Conservation (phyloP, 345 rosid species). For the Conringia planisiliqua region DNA sequence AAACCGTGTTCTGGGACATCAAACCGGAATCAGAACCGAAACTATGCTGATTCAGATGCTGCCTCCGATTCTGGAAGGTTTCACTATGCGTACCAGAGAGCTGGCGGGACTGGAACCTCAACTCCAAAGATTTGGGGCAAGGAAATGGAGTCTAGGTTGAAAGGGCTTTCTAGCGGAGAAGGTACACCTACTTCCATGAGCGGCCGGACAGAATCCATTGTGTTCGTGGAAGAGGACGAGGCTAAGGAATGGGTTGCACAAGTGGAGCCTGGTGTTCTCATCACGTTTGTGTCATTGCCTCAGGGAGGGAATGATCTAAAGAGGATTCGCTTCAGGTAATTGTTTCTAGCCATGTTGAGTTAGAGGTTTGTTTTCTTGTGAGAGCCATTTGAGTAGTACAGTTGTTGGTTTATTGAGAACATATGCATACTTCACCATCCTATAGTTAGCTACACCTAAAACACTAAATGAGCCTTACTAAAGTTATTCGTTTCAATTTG, state of each 20-base stretch:
- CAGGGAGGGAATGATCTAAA: constrained; percentile 88
- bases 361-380: not conserved
- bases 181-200: constrained; percentile 78
- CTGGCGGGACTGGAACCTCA: constrained; percentile 60
- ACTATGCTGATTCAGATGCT: constrained; percentile 55
- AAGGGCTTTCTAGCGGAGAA: constrained; percentile 84
- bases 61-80: constrained; percentile 66
- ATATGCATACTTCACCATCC: no score
- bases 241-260: constrained; percentile 96
- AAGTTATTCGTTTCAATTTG: not conserved
- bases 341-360: not conserved
- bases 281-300: constrained; percentile 77
- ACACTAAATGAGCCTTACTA: not conserved
- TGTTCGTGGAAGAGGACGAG: constrained; percentile 77
- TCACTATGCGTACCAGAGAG: constrained; percentile 60
- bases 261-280: constrained; percentile 96
- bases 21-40: constrained; percentile 44
- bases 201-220: constrained; percentile 63
- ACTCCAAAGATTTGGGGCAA: constrained; percentile 70
- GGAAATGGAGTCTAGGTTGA: constrained; percentile 69
- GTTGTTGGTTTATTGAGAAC: no score
- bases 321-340: constrained; percentile 87
- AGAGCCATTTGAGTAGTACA: not conserved
- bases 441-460: no score
- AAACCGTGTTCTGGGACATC: constrained; percentile 83